Percentiles rank a stretch among this genome's conserved stretches.
These are phyloP conservation scores for Bryum argenteum DNA, from an alignment of 225 moss, liverwort and hornwort species.

Conservation along the genomic window DNA sequence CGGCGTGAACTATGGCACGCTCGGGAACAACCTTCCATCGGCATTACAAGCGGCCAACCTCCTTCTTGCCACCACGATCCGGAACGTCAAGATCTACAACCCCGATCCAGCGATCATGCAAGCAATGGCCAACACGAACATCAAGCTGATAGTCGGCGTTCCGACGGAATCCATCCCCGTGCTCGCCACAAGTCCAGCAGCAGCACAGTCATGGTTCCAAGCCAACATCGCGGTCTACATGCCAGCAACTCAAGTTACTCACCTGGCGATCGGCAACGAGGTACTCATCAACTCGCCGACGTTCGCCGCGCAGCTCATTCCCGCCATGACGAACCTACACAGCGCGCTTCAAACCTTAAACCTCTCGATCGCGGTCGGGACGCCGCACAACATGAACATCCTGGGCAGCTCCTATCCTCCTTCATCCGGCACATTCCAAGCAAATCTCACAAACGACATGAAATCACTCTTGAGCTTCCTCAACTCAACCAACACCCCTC, in stretches of 20 bases:
- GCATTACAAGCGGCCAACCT: slow-evolving; percentile 54
- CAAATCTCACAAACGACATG: slow-evolving; percentile 41
- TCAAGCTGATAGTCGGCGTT: slow-evolving; percentile 56
- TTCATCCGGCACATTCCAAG: slow-evolving; percentile 39
- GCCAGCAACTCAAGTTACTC: slow-evolving; percentile 50
- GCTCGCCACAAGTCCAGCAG: slow-evolving; percentile 40
- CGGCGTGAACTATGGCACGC: slow-evolving; percentile 68
- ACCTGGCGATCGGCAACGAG: slow-evolving; percentile 68
- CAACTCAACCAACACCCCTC: slow-evolving; percentile 17
- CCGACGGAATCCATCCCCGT: slow-evolving; percentile 52
- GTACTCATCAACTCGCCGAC: slow-evolving; percentile 51
- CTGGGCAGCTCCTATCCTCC: slow-evolving; percentile 61
- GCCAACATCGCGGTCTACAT: slow-evolving; percentile 57
- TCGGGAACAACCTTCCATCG: slow-evolving; percentile 60
- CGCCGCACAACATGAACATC: slow-evolving; percentile 58
- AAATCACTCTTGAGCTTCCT: slow-evolving; percentile 31
- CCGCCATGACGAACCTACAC: slow-evolving; percentile 68
- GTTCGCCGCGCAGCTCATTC: slow-evolving; percentile 41
- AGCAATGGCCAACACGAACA: slow-evolving; percentile 57
- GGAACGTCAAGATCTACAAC: slow-evolving; percentile 66
- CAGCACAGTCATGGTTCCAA: slow-evolving; percentile 67
- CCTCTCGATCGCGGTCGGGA: slow-evolving; percentile 52
- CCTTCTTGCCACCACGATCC: slow-evolving; percentile 49
- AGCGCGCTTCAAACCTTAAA: slow-evolving; percentile 57
- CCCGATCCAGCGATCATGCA: slow-evolving; percentile 53